Evolutionary conservation across 192 early-diverging fungal species (phyloP).

Genomic region (Backusella psychrophila): DNA sequence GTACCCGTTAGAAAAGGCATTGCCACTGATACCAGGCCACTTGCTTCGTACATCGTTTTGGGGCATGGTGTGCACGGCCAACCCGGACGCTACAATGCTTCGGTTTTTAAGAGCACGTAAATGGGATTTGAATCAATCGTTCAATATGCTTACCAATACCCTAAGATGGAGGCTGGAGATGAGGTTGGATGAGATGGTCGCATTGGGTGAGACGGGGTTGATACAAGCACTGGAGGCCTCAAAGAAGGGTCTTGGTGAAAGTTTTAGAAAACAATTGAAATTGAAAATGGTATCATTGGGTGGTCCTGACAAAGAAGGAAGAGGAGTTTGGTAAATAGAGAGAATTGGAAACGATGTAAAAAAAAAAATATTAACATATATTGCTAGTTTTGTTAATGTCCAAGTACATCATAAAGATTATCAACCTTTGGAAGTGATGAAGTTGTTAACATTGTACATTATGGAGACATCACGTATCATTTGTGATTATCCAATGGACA

Average conservation of each 20-base stretch:
- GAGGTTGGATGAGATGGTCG: conserved; percentile 45
- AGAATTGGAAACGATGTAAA: not conserved
- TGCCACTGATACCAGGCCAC: conserved; percentile 12
- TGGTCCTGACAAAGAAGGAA: conserved; percentile 47
- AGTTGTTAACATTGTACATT: conserved; percentile 65
- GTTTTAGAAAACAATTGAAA: conserved; percentile 40
- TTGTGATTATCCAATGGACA: conserved; percentile 64
- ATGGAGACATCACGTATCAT: conserved; percentile 74
- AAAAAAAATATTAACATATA: not conserved
- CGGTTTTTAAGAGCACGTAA: conserved; percentile 88
- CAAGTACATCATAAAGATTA: conserved; percentile 51
- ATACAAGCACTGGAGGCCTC: conserved; percentile 31
- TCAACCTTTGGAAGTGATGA: conserved; percentile 64
- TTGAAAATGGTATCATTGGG: conserved; percentile 47
- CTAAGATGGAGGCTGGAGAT: conserved; percentile 74
- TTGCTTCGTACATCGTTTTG: conserved; percentile 58
- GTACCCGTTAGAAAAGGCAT: conserved; percentile 21
- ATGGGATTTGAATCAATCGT: conserved; percentile 76
- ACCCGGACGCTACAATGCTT: conserved; percentile 70
- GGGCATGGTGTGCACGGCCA: conserved; percentile 57
- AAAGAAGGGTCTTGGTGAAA: conserved; percentile 33
- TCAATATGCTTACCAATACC: conserved; percentile 66
- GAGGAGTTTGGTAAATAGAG: conserved; percentile 50
- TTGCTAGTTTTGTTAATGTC: conserved; percentile 49
- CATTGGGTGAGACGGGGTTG: conserved; percentile 39